Percentiles rank a stretch among this genome's conserved stretches.
phyloP scores from a whole-genome alignment of 805 yeast genomes.

The Cyberlindnera veronae region DNA sequence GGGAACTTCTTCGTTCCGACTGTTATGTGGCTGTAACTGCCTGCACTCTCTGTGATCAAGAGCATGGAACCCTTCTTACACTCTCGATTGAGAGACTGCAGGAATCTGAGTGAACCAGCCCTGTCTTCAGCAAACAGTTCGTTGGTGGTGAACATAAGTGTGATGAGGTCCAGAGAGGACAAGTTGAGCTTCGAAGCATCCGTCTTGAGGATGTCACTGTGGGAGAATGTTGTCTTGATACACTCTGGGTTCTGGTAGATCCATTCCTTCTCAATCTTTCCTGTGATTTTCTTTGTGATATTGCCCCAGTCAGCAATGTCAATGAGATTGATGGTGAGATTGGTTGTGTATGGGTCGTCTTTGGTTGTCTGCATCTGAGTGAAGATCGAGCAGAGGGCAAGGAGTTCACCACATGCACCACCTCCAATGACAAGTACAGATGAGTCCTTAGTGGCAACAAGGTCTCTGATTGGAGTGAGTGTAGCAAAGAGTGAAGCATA shows the following conservation, averaged over 20 bases:
- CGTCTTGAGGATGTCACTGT: slow-evolving; percentile 36
- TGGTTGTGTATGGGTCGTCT: slow-evolving; percentile 17
- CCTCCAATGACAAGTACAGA: slow-evolving; percentile 73
- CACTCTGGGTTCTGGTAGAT: slow-evolving; percentile 36
- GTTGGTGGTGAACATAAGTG: slow-evolving; percentile 81
- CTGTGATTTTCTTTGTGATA: slow-evolving; percentile 44
- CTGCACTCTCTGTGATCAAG: slow-evolving; percentile 82
- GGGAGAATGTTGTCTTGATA: slow-evolving; percentile 32
- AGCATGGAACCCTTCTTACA: slow-evolving; percentile 59
- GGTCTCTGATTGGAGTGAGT: slow-evolving; percentile 38
- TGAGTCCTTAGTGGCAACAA: slow-evolving; percentile 31
- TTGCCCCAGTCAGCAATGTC: slow-evolving; percentile 79
- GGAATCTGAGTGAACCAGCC: slow-evolving; percentile 53
- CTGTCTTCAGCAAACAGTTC: slow-evolving; percentile 74
- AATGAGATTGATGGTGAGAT: slow-evolving; percentile 49
- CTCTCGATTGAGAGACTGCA: slow-evolving; percentile 46
- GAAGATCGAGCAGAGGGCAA: slow-evolving; percentile 57
- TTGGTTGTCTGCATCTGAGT: slow-evolving; percentile 29
- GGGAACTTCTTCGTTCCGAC: slow-evolving; percentile 79
- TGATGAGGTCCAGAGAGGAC: slow-evolving; percentile 46
- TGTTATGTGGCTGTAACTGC: slow-evolving; percentile 77
- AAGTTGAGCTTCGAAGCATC: slow-evolving; percentile 24
- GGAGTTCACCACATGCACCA: slow-evolving; percentile 85
- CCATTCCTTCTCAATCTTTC: slow-evolving; percentile 51
- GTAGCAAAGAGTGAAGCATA: slow-evolving; percentile 64